These are phyloP conservation scores for Debaryomyces sp. DNA, from an alignment of 1,139 yeast species.

Conservation along the genomic window DNA sequence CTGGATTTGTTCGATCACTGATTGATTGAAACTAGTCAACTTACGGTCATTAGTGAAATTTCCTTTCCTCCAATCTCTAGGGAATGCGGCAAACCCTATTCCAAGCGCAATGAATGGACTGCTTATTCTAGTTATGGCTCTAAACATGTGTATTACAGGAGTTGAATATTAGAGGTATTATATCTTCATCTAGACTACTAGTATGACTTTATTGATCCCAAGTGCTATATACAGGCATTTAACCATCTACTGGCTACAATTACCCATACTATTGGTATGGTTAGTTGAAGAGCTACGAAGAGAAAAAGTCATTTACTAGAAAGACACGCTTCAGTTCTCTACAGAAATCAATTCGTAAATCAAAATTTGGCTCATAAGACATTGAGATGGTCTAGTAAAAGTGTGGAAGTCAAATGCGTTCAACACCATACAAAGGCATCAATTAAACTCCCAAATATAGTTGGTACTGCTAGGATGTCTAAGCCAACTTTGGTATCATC, in stretches of 20 bases:
- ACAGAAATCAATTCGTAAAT: background rate
- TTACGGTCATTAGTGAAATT: conserved; percentile 20
- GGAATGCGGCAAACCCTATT: conserved; percentile 49
- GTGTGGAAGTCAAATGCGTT: background rate
- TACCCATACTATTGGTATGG: background rate
- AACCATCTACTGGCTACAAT: background rate
- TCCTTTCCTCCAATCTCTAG: conserved; percentile 40
- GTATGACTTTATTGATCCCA: background rate
- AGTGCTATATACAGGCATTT: background rate
- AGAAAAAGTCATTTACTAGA: background rate
- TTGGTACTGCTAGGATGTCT: background rate
- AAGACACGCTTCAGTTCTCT: background rate
- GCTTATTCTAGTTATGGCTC: conserved; percentile 25
- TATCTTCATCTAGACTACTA: background rate
- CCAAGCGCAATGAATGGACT: conserved; percentile 48
- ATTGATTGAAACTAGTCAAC: conserved; percentile 32
- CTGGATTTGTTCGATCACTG: conserved; percentile 34
- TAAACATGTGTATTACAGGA: conserved; percentile 21
- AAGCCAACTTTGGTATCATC: background rate
- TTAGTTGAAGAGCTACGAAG: background rate
- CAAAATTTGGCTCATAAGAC: background rate
- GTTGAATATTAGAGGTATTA: background rate
- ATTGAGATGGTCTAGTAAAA: background rate
- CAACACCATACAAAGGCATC: background rate
- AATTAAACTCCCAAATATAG: background rate